Conservation (phyloP, 164 flowering plant species). For the Stephania cephalantha region DNA sequence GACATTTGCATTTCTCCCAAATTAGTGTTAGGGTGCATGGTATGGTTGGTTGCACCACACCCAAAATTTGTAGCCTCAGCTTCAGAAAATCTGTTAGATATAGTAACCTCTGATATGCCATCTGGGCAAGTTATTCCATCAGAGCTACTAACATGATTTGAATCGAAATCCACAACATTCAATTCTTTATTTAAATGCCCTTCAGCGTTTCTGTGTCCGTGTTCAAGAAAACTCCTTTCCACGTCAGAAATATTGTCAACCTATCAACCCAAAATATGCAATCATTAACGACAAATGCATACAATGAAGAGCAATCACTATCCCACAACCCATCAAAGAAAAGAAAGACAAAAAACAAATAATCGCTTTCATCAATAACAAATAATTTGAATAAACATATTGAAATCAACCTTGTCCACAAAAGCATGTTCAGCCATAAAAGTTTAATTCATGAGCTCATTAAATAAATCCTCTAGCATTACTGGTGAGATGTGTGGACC, state of each 20-base stretch:
- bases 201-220: conserved; percentile 7
- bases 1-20: conserved; percentile 10
- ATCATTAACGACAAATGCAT: neutral
- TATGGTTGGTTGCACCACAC: conserved; percentile 6
- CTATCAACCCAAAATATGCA: conserved; percentile 33
- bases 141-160: conserved; percentile 12
- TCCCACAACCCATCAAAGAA: neutral
- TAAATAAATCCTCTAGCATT: too few relatives aligned
- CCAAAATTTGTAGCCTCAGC: conserved; percentile 10
- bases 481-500: too few relatives aligned
- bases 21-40: conserved; percentile 11
- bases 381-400: too few relatives aligned
- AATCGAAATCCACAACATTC: conserved; percentile 5
- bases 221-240: conserved; percentile 5
- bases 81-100: conserved; percentile 10
- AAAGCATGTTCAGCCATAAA: neutral
- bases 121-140: conserved; percentile 17
- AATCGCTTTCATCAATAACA: neutral
- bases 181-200: conserved; percentile 1
- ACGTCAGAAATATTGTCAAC: conserved; percentile 48
- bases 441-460: neutral
- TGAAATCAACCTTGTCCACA: neutral
- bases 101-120: conserved; percentile 9
- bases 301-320: neutral
- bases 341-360: neutral